A percentile compares a stretch with the other conserved stretches of the same genome.
Conservation (phyloP, 768 basidiomycete species). For the Pleurotus djamor region DNA sequence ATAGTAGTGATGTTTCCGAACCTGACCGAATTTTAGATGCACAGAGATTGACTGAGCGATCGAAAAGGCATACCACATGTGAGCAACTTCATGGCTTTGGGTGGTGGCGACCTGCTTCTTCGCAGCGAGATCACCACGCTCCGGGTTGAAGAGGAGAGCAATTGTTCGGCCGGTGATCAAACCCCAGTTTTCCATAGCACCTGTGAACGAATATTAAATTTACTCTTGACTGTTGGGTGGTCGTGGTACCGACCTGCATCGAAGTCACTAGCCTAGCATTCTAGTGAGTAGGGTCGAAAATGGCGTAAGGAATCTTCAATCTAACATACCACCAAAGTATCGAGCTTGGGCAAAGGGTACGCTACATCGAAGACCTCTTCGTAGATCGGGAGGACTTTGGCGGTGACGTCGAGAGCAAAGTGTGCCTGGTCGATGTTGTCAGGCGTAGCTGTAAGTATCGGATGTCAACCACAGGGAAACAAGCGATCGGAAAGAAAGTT, state of each 20-base stretch:
- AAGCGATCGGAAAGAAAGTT: neutral
- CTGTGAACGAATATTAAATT: slow-evolving; percentile 18
- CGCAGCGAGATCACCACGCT: slow-evolving; percentile 65
- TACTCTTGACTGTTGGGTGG: neutral
- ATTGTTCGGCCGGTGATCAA: slow-evolving; percentile 88
- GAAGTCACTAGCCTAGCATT: slow-evolving; percentile 71
- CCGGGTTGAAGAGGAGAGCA: slow-evolving; percentile 78
- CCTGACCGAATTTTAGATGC: slow-evolving; percentile 32
- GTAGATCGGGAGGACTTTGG: slow-evolving; percentile 80
- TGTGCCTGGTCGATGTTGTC: slow-evolving; percentile 82
- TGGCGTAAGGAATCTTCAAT: no score
- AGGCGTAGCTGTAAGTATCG: slow-evolving; percentile 58
- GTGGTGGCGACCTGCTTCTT: slow-evolving; percentile 78
- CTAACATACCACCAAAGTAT: slow-evolving; percentile 82
- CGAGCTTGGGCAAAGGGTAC: slow-evolving; percentile 92
- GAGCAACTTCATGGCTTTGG: slow-evolving; percentile 86
- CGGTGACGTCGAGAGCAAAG: slow-evolving; percentile 87
- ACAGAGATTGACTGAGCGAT: neutral
- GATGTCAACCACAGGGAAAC: slow-evolving; percentile 1
- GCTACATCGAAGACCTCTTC: slow-evolving; percentile 91
- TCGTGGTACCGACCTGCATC: slow-evolving; percentile 57
- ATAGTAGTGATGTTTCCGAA: slow-evolving; percentile 94
- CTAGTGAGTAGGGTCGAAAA: no score
- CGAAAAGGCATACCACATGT: slow-evolving; percentile 62
- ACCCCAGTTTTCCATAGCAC: slow-evolving; percentile 95